These are phyloP conservation scores for Tulasnella sp. DNA, from an alignment of 768 basidiomycete species.

Conservation along the genomic window DNA sequence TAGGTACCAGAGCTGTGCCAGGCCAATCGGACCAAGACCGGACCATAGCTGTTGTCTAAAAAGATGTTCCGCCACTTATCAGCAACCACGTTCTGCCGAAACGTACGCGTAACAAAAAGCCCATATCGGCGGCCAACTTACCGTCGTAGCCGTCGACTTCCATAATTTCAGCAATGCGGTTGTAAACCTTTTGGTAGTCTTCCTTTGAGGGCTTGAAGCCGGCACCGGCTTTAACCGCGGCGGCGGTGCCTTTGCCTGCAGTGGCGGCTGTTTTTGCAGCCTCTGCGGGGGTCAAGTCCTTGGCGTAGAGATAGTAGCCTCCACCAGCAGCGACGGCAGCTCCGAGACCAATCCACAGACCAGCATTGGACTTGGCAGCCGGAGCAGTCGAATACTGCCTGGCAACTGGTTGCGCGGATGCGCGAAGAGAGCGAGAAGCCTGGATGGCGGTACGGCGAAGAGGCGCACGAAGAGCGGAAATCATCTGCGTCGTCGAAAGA, in stretches of 20 bases:
- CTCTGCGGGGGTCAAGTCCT: conserved; percentile 44
- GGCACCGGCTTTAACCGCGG: conserved; percentile 63
- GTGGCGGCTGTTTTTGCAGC: conserved; percentile 57
- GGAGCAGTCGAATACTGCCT: conserved; percentile 24
- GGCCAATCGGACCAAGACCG: conserved; percentile 84
- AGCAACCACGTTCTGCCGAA: neutral
- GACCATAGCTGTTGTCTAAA: conserved; percentile 85
- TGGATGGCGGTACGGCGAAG: conserved; percentile 31
- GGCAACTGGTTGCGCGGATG: conserved; percentile 38
- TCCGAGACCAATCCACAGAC: conserved; percentile 64
- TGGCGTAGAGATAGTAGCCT: conserved; percentile 64
- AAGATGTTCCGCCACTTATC: conserved; percentile 26
- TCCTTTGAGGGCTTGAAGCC: conserved; percentile 77
- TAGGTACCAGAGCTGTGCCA: conserved; percentile 96
- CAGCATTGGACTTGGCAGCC: conserved; percentile 47
- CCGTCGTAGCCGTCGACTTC: conserved; percentile 87
- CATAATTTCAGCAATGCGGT: conserved; percentile 75
- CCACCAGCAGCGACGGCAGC: conserved; percentile 63
- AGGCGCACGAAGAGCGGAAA: conserved; percentile 34
- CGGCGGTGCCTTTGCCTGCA: conserved; percentile 62
- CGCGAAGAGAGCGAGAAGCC: conserved; percentile 40
- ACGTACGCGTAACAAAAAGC: neutral
- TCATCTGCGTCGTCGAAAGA: neutral
- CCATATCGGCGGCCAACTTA: conserved; percentile 43
- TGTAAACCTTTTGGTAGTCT: conserved; percentile 97